Conservation (phyloP, 352 stramenopile genomes). For the Phytophthora megakarya region DNA sequence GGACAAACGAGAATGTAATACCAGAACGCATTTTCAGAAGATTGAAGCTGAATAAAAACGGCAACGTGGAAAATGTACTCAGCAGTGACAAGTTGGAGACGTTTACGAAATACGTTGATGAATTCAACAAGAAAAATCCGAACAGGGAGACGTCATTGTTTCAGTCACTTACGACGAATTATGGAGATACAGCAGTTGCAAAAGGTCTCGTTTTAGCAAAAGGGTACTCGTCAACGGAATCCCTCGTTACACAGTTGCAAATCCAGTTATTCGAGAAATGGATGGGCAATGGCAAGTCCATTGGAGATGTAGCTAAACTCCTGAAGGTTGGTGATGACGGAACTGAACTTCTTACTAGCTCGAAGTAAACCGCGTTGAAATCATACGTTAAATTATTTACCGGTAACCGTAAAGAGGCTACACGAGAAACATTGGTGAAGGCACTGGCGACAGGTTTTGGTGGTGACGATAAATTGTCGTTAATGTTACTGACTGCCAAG, state of each 20-base stretch:
- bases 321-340: not conserved
- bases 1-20: not conserved
- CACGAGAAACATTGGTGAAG: not conserved
- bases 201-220: slow-evolving; percentile 1
- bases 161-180: not conserved
- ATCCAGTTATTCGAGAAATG: not conserved
- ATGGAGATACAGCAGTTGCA: slow-evolving; percentile 1
- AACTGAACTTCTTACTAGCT: not conserved
- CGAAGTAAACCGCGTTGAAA: slow-evolving; percentile 1
- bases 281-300: not conserved
- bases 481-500: not conserved
- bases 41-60: not conserved
- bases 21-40: not conserved
- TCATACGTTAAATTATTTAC: slow-evolving; percentile 1
- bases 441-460: not conserved
- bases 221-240: not conserved
- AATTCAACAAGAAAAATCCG: not conserved
- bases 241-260: not conserved
- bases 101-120: slow-evolving; percentile 1
- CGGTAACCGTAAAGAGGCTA: not conserved
- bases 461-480: not conserved
- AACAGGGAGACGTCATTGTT: not conserved
- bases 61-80: not conserved
- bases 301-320: not conserved
- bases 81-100: slow-evolving; percentile 1